Evolutionary conservation across 306 rosid genomes (phyloP).

Genomic region (Amphicarpaea edgeworthii): DNA sequence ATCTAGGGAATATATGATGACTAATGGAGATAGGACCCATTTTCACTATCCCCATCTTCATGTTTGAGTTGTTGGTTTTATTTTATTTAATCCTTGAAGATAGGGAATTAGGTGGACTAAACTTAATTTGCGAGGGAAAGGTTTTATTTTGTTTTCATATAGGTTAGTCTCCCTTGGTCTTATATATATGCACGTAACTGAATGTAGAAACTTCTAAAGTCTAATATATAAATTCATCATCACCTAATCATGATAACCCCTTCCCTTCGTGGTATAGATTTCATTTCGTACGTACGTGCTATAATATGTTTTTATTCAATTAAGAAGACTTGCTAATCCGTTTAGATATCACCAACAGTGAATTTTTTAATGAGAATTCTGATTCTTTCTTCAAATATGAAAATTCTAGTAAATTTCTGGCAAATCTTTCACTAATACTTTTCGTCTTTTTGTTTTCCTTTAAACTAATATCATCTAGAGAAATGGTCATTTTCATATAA

Average conservation of each 20-base stretch:
- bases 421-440: no score
- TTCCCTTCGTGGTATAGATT: slow-evolving; percentile 15
- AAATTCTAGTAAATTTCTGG: no score
- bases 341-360: not conserved
- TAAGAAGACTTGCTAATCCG: not conserved
- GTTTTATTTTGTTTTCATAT: slow-evolving; percentile 31
- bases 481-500: no score
- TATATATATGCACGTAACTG: slow-evolving; percentile 21
- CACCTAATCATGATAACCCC: slow-evolving; percentile 29
- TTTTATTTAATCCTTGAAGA: slow-evolving; percentile 34
- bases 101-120: slow-evolving; percentile 43
- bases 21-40: slow-evolving; percentile 29
- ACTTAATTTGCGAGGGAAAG: not conserved
- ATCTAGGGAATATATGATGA: slow-evolving; percentile 40
- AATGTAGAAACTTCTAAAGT: not conserved
- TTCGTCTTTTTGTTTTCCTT: no score
- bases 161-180: not conserved
- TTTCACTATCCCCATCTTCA: slow-evolving; percentile 2
- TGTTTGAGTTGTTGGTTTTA: no score
- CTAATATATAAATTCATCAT: slow-evolving; percentile 17
- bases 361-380: no score
- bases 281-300: not conserved
- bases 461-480: no score
- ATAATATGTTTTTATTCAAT: not conserved
- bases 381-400: no score